Conservation (phyloP, 1,284 basidiomycete genomes). For the Boletus smithii region DNA sequence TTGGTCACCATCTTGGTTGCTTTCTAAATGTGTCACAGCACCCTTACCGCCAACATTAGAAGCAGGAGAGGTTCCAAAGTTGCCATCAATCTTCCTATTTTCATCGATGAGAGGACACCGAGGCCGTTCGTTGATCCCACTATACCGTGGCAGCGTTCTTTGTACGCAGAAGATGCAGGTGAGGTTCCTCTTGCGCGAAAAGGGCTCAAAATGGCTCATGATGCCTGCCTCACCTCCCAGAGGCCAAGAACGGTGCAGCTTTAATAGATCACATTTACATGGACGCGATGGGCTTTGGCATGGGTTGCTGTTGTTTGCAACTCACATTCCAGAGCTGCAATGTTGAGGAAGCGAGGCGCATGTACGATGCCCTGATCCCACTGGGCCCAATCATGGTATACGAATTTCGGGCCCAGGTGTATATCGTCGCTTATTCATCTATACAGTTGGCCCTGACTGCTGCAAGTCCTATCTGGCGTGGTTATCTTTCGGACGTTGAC, state of each 20-base stretch:
- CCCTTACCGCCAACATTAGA: slow-evolving; percentile 94
- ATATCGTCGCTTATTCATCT: slow-evolving; percentile 8
- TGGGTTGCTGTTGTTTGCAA: slow-evolving; percentile 98
- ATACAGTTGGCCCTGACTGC: slow-evolving; percentile 87
- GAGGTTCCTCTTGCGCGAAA: slow-evolving; percentile 8
- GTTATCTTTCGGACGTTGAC: slow-evolving; percentile 94
- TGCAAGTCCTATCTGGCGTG: slow-evolving; percentile 91
- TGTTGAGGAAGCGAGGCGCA: slow-evolving; percentile 83
- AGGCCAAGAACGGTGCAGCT: slow-evolving; percentile 87
- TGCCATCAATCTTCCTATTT: slow-evolving; percentile 93
- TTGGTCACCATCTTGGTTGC: background rate
- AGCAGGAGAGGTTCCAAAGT: slow-evolving; percentile 90
- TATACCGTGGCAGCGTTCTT: slow-evolving; percentile 78
- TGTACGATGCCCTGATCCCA: slow-evolving; percentile 95
- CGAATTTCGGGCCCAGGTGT: slow-evolving; percentile 3
- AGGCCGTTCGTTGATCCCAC: slow-evolving; percentile 88
- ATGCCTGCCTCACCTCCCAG: slow-evolving; percentile 36
- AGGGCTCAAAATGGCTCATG: slow-evolving; percentile 11
- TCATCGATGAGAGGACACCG: slow-evolving; percentile 84
- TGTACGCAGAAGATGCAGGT: slow-evolving; percentile 84
- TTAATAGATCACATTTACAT: slow-evolving; percentile 92
- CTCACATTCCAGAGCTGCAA: slow-evolving; percentile 97
- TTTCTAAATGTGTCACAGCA: slow-evolving; percentile 48
- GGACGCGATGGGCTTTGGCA: slow-evolving; percentile 99
- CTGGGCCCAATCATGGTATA: slow-evolving; percentile 90